Evolutionary conservation across 31 red algal genomes (phyloP).

Genomic region (Endocladia muricata): DNA sequence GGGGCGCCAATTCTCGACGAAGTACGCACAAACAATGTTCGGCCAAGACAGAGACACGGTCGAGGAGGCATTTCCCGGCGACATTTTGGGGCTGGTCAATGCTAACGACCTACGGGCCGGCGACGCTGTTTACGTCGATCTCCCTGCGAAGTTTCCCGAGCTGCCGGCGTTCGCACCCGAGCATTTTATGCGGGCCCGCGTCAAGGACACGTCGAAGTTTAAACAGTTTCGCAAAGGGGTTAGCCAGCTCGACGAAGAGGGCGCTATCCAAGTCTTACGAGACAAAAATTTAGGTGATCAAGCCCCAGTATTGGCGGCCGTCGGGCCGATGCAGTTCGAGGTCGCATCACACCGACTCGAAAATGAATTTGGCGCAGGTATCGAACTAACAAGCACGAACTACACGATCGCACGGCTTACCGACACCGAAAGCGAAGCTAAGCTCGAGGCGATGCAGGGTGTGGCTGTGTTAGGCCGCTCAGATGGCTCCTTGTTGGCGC

Average conservation of each 20-base stretch:
- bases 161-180: constrained; percentile 84
- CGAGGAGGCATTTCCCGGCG: constrained; percentile 79
- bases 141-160: constrained; percentile 61
- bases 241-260: constrained; percentile 80
- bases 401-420: too few relatives aligned
- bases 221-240: constrained; percentile 88
- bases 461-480: too few relatives aligned
- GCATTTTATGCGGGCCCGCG: constrained; percentile 69
- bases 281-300: constrained; percentile 72
- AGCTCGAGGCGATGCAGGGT: too few relatives aligned
- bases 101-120: constrained; percentile 78
- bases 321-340: constrained; percentile 89
- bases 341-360: constrained; percentile 74
- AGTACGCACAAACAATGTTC: constrained; percentile 68
- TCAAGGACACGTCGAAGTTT: constrained; percentile 63
- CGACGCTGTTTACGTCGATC: constrained; percentile 62
- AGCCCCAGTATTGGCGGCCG: constrained; percentile 75
- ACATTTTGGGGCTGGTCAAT: constrained; percentile 84
- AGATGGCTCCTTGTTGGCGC: too few relatives aligned
- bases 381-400: too few relatives aligned
- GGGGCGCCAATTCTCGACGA: constrained; percentile 55
- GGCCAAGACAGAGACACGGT: constrained; percentile 71
- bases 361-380: constrained; percentile 84
- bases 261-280: constrained; percentile 76
- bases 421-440: too few relatives aligned